phyloP scores from a whole-genome alignment of 805 yeast genomes.

The Candida ponderosae region DNA sequence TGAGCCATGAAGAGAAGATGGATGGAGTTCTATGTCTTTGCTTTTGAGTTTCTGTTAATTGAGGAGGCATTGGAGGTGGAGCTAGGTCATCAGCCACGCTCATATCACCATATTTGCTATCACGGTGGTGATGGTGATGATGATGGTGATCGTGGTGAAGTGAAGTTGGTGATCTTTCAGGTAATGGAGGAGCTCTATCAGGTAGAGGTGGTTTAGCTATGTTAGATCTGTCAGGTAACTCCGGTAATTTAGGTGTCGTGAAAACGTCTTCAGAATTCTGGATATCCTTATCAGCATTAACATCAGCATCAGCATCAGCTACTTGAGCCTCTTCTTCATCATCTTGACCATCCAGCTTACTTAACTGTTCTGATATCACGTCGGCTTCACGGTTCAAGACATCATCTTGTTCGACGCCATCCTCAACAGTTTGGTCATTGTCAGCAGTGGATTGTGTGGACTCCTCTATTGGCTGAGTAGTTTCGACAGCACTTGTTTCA shows the following conservation, averaged over 20 bases:
- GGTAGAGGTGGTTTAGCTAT: neutral
- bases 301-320: neutral
- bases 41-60: constrained; percentile 14
- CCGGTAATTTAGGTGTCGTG: no score
- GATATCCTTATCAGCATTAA: neutral
- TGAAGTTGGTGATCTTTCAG: constrained; percentile 5
- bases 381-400: no score
- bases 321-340: neutral
- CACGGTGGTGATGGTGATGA: constrained; percentile 2
- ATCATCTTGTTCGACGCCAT: no score
- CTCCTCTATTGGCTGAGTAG: constrained; percentile 10
- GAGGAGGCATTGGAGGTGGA: constrained; percentile 22
- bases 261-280: neutral
- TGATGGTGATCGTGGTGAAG: constrained; percentile 17
- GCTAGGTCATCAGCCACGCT: constrained; percentile 20
- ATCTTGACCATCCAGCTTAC: neutral
- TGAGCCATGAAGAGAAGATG: constrained; percentile 17
- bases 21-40: constrained; percentile 13
- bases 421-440: constrained; percentile 4
- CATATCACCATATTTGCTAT: neutral
- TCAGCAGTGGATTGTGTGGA: constrained; percentile 6
- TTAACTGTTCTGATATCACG: no score
- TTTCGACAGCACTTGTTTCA: constrained; percentile 4
- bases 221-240: constrained; percentile 1
- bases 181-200: constrained; percentile 4